phyloP scores from a whole-genome alignment of 1,139 yeast species.

The Saccharomyces hybrid region DNA sequence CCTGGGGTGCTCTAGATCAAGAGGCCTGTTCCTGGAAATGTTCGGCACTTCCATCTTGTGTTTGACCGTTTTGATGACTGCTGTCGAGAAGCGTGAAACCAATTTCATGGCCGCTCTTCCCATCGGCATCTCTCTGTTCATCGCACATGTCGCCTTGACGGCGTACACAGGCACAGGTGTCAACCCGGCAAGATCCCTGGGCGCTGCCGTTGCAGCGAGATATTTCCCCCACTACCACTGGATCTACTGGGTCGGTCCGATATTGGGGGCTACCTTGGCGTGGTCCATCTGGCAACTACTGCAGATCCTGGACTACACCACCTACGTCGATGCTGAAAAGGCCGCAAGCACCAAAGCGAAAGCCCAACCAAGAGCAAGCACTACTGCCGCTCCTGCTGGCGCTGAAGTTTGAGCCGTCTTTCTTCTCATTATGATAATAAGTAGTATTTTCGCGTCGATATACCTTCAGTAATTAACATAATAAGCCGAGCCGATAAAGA shows the following conservation, averaged over 20 bases:
- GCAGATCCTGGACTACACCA: conserved; percentile 60
- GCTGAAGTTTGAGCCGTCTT: too few species aligned
- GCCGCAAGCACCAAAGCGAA: not conserved
- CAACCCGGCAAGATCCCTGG: conserved; percentile 86
- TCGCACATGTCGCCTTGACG: conserved; percentile 76
- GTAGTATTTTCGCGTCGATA: too few species aligned
- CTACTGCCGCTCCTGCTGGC: too few species aligned
- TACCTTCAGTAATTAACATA: too few species aligned
- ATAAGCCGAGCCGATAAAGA: too few species aligned
- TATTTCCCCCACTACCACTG: conserved; percentile 79
- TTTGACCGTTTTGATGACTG: conserved; percentile 71
- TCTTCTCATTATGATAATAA: too few species aligned
- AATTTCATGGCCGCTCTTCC: conserved; percentile 76
- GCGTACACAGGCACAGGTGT: conserved; percentile 88
- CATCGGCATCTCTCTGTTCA: conserved; percentile 74
- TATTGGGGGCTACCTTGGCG: conserved; percentile 62
- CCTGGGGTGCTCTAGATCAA: conserved; percentile 60
- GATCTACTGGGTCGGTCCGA: conserved; percentile 90
- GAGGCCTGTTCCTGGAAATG: conserved; percentile 79
- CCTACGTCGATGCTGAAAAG: conserved; percentile 16
- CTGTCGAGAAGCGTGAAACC: conserved; percentile 75
- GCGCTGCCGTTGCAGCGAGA: conserved; percentile 68
- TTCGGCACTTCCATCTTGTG: conserved; percentile 72
- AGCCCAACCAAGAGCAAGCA: not conserved
- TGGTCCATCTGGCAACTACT: conserved; percentile 60